A percentile compares a stretch with the other conserved stretches of the same genome.
Evolutionary conservation across 371 early-diverging fungal genomes (phyloP).

Genomic region (Mortierella sp.): DNA sequence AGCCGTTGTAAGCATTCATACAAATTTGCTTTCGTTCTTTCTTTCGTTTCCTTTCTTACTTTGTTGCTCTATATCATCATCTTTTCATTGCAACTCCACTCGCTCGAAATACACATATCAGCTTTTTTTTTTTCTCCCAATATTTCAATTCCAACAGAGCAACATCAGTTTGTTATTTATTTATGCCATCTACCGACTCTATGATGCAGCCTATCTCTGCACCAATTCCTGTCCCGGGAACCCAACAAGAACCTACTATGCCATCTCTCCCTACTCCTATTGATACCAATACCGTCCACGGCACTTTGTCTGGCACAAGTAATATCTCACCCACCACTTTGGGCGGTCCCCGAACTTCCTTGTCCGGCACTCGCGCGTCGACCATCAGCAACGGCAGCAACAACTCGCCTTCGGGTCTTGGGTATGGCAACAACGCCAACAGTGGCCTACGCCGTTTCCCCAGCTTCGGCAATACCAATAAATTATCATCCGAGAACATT

Average conservation of each 20-base stretch:
- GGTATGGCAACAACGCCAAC: conserved; percentile 5
- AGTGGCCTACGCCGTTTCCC: conserved; percentile 43
- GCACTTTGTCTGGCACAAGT: background rate
- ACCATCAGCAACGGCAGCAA: background rate
- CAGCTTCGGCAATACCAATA: conserved; percentile 44
- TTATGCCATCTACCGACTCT: conserved; percentile 39
- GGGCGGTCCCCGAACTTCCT: background rate
- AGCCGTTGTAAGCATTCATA: background rate
- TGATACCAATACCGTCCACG: background rate
- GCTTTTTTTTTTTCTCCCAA: background rate
- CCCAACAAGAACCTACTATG: conserved; percentile 43
- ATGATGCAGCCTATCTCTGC: conserved; percentile 50
- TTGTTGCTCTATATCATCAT: background rate
- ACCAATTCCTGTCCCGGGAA: conserved; percentile 50
- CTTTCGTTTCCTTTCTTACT: conserved; percentile 3
- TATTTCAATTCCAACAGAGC: background rate
- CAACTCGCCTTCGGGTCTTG: background rate
- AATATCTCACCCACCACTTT: background rate
- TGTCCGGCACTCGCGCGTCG: background rate
- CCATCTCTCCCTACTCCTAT: conserved; percentile 16
- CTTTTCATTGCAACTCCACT: background rate
- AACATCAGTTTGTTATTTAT: background rate
- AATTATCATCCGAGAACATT: conserved; percentile 29
- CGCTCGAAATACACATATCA: background rate
- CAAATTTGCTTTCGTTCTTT: background rate